Evolutionary conservation across 1,284 basidiomycete genomes (phyloP), one percentile per base, ranked within the genome.

Genomic region (Ceratobasidium sp.): DNA sequence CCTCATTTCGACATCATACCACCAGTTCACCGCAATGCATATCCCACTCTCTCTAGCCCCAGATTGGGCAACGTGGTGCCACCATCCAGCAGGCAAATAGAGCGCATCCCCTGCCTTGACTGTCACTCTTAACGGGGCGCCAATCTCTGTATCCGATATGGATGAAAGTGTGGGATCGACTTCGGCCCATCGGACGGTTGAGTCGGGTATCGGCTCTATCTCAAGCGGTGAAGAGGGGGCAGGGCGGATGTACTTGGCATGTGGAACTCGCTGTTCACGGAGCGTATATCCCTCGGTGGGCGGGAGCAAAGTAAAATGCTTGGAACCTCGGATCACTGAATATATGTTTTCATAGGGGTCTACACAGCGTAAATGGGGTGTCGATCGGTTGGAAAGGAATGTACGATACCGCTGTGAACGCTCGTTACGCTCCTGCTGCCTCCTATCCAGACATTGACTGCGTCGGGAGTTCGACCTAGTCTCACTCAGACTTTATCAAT

Each of bases 311-410:
- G 87, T 89, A 74, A 97, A 96, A 33, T 87, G 86, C 75, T 96
- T 97, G 46, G 82, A 79, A 2, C 93, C 94, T 62, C 89, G 84
- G 59, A 95, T 79, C 29, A 97, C 91, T 9, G 87, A 85, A 77
- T 96, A 96, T 58, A 96, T 84, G 76, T 96, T 97, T 78, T 96
- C 93, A 74, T 95, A 96, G 1, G 91, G 91, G 77, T 94, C 91
- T 92, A 30, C 5, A 11, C 33, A 36, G n/a, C 9, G 23, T 19
- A 21, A 11, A 16, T 16, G 9, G 14, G 58, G 44, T 36, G 33
- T 23, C 27, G 33, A 30, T 27, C 8, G 44, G 7, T 42, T 8
- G 36, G 25, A 36, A 60, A 46, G 21, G 46, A n/a, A n/a, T 33
- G 27, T 21, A 36, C 47, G 25, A 56, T 73, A 91, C 91, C 93